A percentile compares a stretch with the other conserved stretches of the same genome.
Conservation (phyloP, 129 eudicot genomes). For the Heracleum sosnowskyi region DNA sequence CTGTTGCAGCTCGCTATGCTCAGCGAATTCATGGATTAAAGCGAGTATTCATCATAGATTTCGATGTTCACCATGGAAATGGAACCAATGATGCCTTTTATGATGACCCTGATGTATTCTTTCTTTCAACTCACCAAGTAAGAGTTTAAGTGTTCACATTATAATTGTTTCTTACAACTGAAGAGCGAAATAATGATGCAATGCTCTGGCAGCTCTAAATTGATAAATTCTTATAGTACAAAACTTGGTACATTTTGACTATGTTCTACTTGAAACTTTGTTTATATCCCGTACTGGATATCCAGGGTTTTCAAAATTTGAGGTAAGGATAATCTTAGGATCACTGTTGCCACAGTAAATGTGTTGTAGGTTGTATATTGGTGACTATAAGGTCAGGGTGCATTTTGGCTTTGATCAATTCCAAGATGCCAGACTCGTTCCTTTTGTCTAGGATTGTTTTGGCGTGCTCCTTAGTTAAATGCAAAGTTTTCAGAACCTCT, state of each 20-base stretch:
- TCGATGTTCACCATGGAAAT: constrained; percentile 98
- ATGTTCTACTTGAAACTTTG: not conserved
- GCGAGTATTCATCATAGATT: constrained; percentile 89
- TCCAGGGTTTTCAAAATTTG: not conserved
- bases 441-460: not conserved
- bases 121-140: constrained; percentile 96
- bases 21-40: constrained; percentile 76
- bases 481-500: not conserved
- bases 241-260: not conserved
- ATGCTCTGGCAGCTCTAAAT: not conserved
- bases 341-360: not conserved
- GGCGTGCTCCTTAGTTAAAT: not conserved
- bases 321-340: not conserved
- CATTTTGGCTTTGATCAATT: not conserved
- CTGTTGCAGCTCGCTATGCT: constrained; percentile 95
- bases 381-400: not conserved
- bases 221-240: not conserved
- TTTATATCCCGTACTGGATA: not conserved
- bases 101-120: constrained; percentile 87
- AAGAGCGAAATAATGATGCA: not conserved
- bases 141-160: constrained; percentile 10
- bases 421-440: not conserved
- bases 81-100: constrained; percentile 94
- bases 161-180: not conserved
- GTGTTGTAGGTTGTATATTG: not conserved